Evolutionary conservation across 208 protist species (phyloP).

Genomic region (Leishmania martiniquensis): DNA sequence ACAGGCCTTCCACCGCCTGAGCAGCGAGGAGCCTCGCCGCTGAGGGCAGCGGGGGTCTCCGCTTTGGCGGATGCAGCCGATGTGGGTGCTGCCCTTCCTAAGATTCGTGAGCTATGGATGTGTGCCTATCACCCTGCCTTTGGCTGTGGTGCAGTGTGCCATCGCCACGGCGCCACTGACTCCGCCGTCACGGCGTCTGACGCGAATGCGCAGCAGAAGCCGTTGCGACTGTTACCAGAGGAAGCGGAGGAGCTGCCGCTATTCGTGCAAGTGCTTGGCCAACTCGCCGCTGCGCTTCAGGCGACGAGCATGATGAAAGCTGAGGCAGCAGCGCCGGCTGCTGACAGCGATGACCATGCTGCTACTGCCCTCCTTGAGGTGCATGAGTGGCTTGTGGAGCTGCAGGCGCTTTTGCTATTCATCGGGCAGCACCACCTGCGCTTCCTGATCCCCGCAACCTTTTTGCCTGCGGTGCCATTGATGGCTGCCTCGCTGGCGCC

Average conservation of each 20-base stretch:
- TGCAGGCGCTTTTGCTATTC: slow-evolving; percentile 36
- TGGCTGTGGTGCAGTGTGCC: too few species aligned
- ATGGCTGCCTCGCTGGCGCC: background rate
- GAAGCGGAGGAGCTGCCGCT: slow-evolving; percentile 31
- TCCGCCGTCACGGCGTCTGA: background rate
- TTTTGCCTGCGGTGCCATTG: background rate
- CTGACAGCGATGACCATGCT: background rate
- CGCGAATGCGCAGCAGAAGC: background rate
- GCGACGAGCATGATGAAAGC: background rate
- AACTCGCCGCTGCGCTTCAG: slow-evolving; percentile 10
- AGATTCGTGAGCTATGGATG: slow-evolving; percentile 5
- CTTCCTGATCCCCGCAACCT: slow-evolving; percentile 10
- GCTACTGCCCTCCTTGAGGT: background rate
- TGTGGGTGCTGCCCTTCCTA: background rate
- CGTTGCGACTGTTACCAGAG: slow-evolving; percentile 13
- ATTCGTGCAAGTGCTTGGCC: slow-evolving; percentile 30
- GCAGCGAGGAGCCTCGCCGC: background rate
- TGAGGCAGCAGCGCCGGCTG: too few species aligned
- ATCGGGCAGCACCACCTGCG: slow-evolving; percentile 21
- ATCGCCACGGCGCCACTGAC: background rate
- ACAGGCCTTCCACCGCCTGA: background rate
- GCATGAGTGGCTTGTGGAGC: slow-evolving; percentile 22
- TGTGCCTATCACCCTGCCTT: slow-evolving; percentile 13
- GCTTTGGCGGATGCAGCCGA: background rate
- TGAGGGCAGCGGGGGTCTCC: background rate